Base-by-base conservation (phyloP, 768 basidiomycete genomes). In the Tylopilus rubrobrunneus region DNA sequence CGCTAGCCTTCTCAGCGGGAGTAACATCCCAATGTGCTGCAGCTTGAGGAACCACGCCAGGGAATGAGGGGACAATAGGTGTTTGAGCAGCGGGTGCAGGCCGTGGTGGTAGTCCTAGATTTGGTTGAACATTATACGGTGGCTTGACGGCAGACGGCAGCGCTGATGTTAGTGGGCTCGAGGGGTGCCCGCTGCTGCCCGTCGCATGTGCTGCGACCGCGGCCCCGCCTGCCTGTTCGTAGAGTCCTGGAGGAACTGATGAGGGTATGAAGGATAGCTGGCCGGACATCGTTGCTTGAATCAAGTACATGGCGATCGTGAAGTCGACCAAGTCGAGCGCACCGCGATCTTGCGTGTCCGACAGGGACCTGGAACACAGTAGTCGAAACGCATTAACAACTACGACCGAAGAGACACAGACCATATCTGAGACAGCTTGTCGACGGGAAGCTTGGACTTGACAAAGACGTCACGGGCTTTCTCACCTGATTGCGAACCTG, bases 281-380 rank as follows among this genome's bases (percentile, higher is more conserved):
- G 51, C 82, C 81, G 49, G 87, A 83, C 94, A 98, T 97, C 37
- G 81, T 74, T n/a, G 83, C 87, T 71, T 98, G 94, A 59, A 98
- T 94, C 66, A 98, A 82, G 70, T 92, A 92, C 94, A 97, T 95
- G 39, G 87, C 97, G 64, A 99, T 84, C 55, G 89, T 86, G 67
- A 99, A 99, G 71, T 99, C 97, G 43, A 87, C 78, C 15, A 84
- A 74, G 68, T 99, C 97, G 55, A 99, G 84, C 12, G 79, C 75
- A 48, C 97, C 96, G 56, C 97, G 82, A 60, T 89, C 83, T 71
- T 95, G 89, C 4, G 94, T 95, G 70, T 99, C 97, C n/a, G 95
- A 89, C 37, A 99, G 80, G 58, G 80, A 87, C 95, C 94, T 97
- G 62, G 4, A 47, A 48, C 39, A 40, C 14, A 37, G 48, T 19